These are phyloP conservation scores for Globisporangium orthogonon DNA, from an alignment of 352 stramenopile genomes.

Conservation along the genomic window DNA sequence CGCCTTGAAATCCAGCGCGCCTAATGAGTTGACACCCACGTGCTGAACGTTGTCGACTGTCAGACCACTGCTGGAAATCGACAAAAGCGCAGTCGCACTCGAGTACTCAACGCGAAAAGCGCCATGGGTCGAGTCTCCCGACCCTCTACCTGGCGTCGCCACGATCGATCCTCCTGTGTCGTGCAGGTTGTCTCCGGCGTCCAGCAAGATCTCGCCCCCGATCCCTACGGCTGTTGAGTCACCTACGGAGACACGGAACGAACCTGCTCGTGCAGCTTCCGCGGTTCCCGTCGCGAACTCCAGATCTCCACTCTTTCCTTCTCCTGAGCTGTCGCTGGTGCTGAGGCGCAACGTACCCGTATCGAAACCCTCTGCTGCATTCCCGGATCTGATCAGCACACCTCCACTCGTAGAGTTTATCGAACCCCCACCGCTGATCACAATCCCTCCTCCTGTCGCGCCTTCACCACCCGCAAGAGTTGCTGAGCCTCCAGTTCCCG, in stretches of 20 bases:
- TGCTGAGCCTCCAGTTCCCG: slow-evolving; percentile 23
- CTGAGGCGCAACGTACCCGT: slow-evolving; percentile 26
- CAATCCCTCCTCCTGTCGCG: slow-evolving; percentile 19
- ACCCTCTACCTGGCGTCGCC: slow-evolving; percentile 28
- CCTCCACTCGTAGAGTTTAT: slow-evolving; percentile 15
- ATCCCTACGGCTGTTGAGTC: slow-evolving; percentile 17
- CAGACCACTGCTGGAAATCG: slow-evolving; percentile 22
- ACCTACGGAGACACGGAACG: slow-evolving; percentile 31
- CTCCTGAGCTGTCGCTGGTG: slow-evolving; percentile 16
- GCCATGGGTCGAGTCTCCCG: slow-evolving; percentile 17
- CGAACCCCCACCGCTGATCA: slow-evolving; percentile 17
- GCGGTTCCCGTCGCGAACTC: slow-evolving; percentile 27
- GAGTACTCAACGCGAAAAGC: slow-evolving; percentile 37
- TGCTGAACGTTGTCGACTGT: slow-evolving; percentile 27
- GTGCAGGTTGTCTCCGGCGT: slow-evolving; percentile 24
- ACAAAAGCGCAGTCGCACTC: slow-evolving; percentile 19
- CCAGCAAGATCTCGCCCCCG: slow-evolving; percentile 27
- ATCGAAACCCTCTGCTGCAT: slow-evolving; percentile 16
- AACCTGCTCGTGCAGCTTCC: slow-evolving; percentile 19
- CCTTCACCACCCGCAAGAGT: slow-evolving; percentile 22
- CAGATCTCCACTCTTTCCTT: slow-evolving; percentile 33
- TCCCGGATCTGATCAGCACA: slow-evolving; percentile 19
- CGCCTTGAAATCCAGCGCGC: slow-evolving; percentile 25
- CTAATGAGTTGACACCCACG: slow-evolving; percentile 22
- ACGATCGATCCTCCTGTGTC: slow-evolving; percentile 34